phyloP scores from a whole-genome alignment of 164 flowering plant species.

The Vitis amurensis region DNA sequence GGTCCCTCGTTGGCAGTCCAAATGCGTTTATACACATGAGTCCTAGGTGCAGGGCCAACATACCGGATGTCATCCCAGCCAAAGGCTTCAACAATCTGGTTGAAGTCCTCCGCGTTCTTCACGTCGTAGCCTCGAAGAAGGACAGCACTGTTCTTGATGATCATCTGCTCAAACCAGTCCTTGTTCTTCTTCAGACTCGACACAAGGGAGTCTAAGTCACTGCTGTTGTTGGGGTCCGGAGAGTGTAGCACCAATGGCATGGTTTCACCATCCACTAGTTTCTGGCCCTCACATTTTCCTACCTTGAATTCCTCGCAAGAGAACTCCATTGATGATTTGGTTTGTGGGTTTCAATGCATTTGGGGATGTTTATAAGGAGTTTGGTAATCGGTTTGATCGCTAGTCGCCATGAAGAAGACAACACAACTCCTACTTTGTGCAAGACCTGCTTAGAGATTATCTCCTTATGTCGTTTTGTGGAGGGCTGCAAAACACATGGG shows the following conservation, averaged over 20 bases:
- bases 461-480: too few relatives aligned
- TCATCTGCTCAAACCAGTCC: constrained; percentile 55
- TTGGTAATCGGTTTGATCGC: not conserved
- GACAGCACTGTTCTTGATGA: constrained; percentile 54
- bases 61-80: constrained; percentile 64
- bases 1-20: constrained; percentile 75
- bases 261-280: constrained; percentile 46
- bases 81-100: constrained; percentile 48
- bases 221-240: constrained; percentile 10
- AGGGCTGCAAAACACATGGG: too few relatives aligned
- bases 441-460: too few relatives aligned
- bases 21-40: constrained; percentile 49
- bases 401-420: too few relatives aligned
- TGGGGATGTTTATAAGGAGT: not conserved
- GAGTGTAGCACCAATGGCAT: constrained; percentile 51
- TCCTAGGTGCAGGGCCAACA: constrained; percentile 62
- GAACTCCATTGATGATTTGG: constrained; percentile 28
- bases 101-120: constrained; percentile 45
- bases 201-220: constrained; percentile 26
- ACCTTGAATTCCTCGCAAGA: constrained; percentile 43
- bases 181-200: constrained; percentile 34
- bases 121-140: constrained; percentile 54
- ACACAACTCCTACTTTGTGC: too few relatives aligned
- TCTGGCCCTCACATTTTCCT: constrained; percentile 55
- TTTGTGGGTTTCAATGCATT: too few relatives aligned